Evolutionary conservation across 179 eudicot species (phyloP).

Genomic region (Beta macrorhiza): DNA sequence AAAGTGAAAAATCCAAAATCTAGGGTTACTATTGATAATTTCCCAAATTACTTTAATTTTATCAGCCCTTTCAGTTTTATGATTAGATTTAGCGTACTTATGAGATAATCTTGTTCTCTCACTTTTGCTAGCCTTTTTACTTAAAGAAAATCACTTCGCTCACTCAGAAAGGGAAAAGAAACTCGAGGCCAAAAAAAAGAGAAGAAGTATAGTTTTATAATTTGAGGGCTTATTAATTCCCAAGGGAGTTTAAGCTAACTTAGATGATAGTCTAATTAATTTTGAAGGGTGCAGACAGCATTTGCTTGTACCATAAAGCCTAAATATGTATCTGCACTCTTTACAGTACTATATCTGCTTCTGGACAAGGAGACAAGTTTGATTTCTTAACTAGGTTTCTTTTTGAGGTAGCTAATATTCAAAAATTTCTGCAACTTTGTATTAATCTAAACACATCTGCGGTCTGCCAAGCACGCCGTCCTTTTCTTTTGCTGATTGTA

Average conservation of each 20-base stretch:
- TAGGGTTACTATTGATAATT: too few relatives aligned
- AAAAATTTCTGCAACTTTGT: background rate
- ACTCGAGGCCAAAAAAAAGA: background rate
- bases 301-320: background rate
- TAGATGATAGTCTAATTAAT: background rate
- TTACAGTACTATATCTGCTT: background rate
- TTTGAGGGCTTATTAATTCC: conserved; percentile 1
- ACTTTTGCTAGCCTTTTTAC: background rate
- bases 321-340: background rate
- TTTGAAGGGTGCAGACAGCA: background rate
- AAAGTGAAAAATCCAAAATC: too few relatives aligned
- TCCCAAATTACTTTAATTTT: background rate
- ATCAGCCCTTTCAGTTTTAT: background rate
- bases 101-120: background rate
- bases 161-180: background rate
- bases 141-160: background rate
- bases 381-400: background rate
- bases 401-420: background rate
- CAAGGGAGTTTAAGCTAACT: background rate
- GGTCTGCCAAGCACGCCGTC: conserved; percentile 11
- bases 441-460: conserved; percentile 7
- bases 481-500: conserved; percentile 1
- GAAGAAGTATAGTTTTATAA: background rate
- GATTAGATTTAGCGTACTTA: background rate
- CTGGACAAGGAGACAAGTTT: background rate